phyloP scores from a whole-genome alignment of 2,329 filamentous ascomycete genomes.

The Fusarium graminum region DNA sequence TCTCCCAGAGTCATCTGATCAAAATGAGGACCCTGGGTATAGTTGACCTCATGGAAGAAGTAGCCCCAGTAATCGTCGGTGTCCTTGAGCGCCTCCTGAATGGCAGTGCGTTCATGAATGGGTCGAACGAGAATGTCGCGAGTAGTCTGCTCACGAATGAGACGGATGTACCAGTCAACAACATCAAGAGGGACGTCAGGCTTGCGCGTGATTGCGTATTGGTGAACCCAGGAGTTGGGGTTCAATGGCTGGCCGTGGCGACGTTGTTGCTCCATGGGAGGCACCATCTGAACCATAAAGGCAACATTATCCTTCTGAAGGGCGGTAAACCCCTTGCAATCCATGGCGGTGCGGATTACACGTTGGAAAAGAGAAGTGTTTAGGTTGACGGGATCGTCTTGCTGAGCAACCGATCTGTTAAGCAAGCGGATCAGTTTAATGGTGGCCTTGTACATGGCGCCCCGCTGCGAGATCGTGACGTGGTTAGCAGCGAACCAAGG shows the following conservation, averaged over 20 bases:
- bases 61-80: conserved; percentile 66
- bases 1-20: conserved; percentile 64
- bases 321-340: conserved; percentile 71
- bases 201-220: conserved; percentile 66
- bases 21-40: conserved; percentile 57
- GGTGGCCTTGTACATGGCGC: conserved; percentile 65
- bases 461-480: conserved; percentile 70
- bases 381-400: conserved; percentile 59
- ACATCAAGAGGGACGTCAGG: conserved; percentile 64
- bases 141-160: conserved; percentile 67
- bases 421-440: conserved; percentile 64
- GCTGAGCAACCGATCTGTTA: conserved; percentile 56
- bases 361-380: conserved; percentile 67
- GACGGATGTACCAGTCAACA: conserved; percentile 69
- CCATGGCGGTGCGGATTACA: conserved; percentile 64
- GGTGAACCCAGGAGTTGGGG: conserved; percentile 64
- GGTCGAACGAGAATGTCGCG: conserved; percentile 56
- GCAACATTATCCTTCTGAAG: conserved; percentile 72
- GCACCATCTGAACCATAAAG: conserved; percentile 54
- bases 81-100: conserved; percentile 51
- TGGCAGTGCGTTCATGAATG: conserved; percentile 57
- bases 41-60: conserved; percentile 63
- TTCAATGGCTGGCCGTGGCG: conserved; percentile 63
- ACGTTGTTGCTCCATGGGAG: conserved; percentile 52
- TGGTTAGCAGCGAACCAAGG: conserved; percentile 71